Evolutionary conservation across 148 eudicot species (phyloP), one percentile per base, ranked within the genome.

Genomic region (Limonium bicolor): DNA sequence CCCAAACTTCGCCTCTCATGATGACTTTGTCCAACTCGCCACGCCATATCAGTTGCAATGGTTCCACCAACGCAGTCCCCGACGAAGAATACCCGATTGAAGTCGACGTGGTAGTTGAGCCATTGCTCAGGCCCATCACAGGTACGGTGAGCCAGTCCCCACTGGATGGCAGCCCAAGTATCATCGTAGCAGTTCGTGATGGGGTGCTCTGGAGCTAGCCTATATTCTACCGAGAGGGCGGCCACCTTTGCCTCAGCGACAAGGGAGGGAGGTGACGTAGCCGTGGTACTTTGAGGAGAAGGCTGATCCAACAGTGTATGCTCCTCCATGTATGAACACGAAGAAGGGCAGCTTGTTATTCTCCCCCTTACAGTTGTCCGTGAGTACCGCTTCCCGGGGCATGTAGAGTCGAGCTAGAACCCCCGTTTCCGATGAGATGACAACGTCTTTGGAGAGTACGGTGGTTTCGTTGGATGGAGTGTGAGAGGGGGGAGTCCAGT

Each of bases 61-160:
- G 64, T 78, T 0, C 61, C 78, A 0, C 86, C 81, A 0, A 81
- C 86, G 21, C 76, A 71, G 42, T 78, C 86, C 0, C 86, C 86
- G 0, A 54, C 75, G 0, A 74, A 25, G 40, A 55, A 71, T 2
- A 71, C 61, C 5, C 36, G 30, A 0, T 6, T 28, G 14, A 66
- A 56, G 36, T 74, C 76, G 0, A 57, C 69, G 29, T 36, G 35
- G 0, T 38, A 21, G 37, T 27, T 49, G 24, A 64, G 21, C 74
- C 82, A 70, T 3, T 60, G 39, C 4, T 75, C 73, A 0, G 65
- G 29, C 3, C 41, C 53, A 13, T 25, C 16, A 23, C 51, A 48
- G 28, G 17, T 8, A 5, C 34, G 22, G 20, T 72, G 78, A 14
- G 59, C 31, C 7, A 42, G 28, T 12, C 35, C 60, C 81, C 81